phyloP scores from a whole-genome alignment of 202 grass and related monocot species.

The Zizania palustris region DNA sequence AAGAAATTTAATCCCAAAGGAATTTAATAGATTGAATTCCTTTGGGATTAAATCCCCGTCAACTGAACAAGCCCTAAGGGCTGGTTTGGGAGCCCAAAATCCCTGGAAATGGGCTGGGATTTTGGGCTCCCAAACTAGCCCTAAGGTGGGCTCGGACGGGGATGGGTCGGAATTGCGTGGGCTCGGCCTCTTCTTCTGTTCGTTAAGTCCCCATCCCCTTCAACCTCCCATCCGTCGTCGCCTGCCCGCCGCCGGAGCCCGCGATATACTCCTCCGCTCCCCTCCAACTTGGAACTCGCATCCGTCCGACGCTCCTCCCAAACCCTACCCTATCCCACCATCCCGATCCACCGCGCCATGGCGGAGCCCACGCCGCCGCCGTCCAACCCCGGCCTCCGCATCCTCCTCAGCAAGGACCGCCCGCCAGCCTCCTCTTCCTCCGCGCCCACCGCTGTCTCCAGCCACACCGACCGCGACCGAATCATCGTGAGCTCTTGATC shows the following conservation, averaged over 20 bases:
- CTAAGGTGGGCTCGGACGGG: no score
- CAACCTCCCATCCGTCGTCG: background rate
- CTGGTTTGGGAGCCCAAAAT: no score
- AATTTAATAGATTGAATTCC: no score
- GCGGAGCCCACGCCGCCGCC: conserved; percentile 54
- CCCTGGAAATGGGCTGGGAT: no score
- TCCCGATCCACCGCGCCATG: conserved; percentile 28
- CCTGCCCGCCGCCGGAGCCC: background rate
- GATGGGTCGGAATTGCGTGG: no score
- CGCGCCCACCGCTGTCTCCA: conserved; percentile 40
- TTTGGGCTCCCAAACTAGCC: no score
- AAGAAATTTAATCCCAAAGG: no score
- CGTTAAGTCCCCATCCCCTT: background rate
- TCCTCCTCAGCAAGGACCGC: conserved; percentile 72
- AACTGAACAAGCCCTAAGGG: no score
- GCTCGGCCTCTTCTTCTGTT: background rate
- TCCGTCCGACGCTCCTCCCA: background rate
- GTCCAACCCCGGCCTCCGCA: conserved; percentile 61
- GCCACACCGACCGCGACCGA: conserved; percentile 82
- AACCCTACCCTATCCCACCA: background rate
- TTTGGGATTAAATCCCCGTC: no score
- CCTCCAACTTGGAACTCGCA: background rate
- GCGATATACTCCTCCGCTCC: background rate
- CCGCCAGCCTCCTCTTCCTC: background rate
- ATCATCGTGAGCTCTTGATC: conserved; percentile 62